Evolutionary conservation across 371 early-diverging fungal genomes (phyloP), one percentile per base, ranked within the genome.

Genomic region (Mycotypha africana): DNA sequence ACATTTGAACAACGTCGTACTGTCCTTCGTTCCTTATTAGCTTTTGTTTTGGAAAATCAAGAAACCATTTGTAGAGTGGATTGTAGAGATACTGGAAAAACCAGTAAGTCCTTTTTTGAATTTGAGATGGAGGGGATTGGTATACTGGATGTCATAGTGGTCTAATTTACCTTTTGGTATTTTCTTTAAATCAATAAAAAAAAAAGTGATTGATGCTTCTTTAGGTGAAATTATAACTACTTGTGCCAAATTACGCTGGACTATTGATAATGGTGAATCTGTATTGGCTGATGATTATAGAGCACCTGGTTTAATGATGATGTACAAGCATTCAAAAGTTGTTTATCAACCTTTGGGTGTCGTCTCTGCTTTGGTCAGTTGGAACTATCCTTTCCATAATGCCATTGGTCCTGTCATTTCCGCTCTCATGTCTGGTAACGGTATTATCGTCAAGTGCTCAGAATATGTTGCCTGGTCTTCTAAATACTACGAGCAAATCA

Each of bases 351-450:
- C 91, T n/a, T 65, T 82, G 63, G 91, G 91, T 15, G 86, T 89
- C 1, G 86, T 87, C 0, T 76, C 85, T 14, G 88, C 88, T 17
- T 56, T 90, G 41, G 88, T 88, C 2, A 83, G 85, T 31, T 90
- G 89, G 89, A 90, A 90, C 53, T 90, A 89, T 51, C 91, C 91
- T 58, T 88, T 88, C 72, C 91, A 91, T 58, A 91, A 92, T 50
- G 75, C 79, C 0, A 60, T 91, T 53, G 88, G 89, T 10, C 92
- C 90, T 3, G 67, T 89, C n/a, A 84, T 90, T 46, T 80, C 87
- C 21, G 88, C 92, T 3, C 62, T 92, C 37, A 86, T 91, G 70
- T 78, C 88, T 15, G 92, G 92, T 22, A 92, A 92, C 53, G 91
- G 80, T 33, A 86, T 86, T 42, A 65, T 92, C 28, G 79, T 91